phyloP scores from a whole-genome alignment of 495 filamentous ascomycete species.

The Lasiosphaeris hirsuta region DNA sequence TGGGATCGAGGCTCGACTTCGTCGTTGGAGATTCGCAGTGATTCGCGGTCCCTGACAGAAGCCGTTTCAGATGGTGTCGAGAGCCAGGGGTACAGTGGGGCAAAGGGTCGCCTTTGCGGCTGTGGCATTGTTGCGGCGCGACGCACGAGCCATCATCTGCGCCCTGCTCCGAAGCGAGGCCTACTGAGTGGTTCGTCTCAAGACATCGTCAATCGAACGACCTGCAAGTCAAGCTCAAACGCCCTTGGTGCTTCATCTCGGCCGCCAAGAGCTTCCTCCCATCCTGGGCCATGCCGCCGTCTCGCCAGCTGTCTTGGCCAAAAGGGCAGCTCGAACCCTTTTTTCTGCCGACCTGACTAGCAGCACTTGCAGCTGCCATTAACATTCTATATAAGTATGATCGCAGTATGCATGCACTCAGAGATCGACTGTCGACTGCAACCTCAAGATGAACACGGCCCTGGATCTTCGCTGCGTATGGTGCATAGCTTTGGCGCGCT shows the following conservation, averaged over 20 bases:
- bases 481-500: too few relatives aligned
- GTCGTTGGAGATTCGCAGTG: conserved; percentile 22
- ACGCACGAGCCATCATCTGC: conserved; percentile 15
- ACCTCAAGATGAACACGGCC: too few relatives aligned
- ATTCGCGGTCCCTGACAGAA: conserved; percentile 33
- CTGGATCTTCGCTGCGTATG: too few relatives aligned
- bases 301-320: too few relatives aligned
- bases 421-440: too few relatives aligned
- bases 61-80: conserved; percentile 41
- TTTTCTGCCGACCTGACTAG: too few relatives aligned
- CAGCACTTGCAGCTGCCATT: too few relatives aligned
- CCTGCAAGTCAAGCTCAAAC: neutral
- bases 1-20: conserved; percentile 10
- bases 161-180: neutral
- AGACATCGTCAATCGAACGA: conserved; percentile 6
- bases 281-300: neutral
- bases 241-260: conserved; percentile 1
- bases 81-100: conserved; percentile 23
- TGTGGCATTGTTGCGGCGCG: conserved; percentile 10
- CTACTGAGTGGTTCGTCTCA: neutral
- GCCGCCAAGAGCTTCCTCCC: conserved; percentile 3
- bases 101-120: neutral
- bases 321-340: too few relatives aligned
- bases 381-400: too few relatives aligned
- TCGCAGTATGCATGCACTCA: too few relatives aligned